phyloP scores from a whole-genome alignment of 2,329 filamentous ascomycete genomes.

The Fusarium papillatum region DNA sequence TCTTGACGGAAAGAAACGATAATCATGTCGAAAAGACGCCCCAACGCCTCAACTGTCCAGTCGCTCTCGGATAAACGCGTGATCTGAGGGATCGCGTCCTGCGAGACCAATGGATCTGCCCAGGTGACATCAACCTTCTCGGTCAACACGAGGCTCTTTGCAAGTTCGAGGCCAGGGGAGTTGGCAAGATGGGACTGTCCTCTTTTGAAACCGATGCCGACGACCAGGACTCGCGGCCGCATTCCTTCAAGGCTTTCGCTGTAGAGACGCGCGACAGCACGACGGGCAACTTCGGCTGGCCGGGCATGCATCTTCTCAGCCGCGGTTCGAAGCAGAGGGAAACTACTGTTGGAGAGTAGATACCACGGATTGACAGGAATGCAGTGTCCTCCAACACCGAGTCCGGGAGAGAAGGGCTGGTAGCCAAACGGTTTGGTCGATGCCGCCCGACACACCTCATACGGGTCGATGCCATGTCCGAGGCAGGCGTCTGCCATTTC shows the following conservation, averaged over 20 bases:
- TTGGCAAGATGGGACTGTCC: conserved; percentile 62
- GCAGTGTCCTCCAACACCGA: conserved; percentile 69
- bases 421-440: conserved; percentile 67
- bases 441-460: conserved; percentile 63
- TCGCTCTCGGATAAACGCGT: conserved; percentile 50
- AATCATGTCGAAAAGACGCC: conserved; percentile 56
- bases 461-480: conserved; percentile 60
- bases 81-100: conserved; percentile 57
- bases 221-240: conserved; percentile 55
- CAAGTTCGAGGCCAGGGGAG: conserved; percentile 60
- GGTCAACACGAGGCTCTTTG: conserved; percentile 52
- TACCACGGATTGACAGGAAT: conserved; percentile 70
- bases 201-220: conserved; percentile 64
- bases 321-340: conserved; percentile 61
- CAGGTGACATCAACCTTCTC: conserved; percentile 57
- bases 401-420: conserved; percentile 59
- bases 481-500: conserved; percentile 68
- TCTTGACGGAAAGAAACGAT: conserved; percentile 59
- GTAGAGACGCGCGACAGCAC: conserved; percentile 50
- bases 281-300: conserved; percentile 54
- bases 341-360: conserved; percentile 60
- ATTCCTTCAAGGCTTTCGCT: conserved; percentile 1
- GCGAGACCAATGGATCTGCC: conserved; percentile 59
- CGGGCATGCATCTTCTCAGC: conserved; percentile 59
- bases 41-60: conserved; percentile 55